Evolutionary conservation across 345 rosid genomes (phyloP), one percentile per base, ranked within the genome.

Genomic region (Salix caprea): DNA sequence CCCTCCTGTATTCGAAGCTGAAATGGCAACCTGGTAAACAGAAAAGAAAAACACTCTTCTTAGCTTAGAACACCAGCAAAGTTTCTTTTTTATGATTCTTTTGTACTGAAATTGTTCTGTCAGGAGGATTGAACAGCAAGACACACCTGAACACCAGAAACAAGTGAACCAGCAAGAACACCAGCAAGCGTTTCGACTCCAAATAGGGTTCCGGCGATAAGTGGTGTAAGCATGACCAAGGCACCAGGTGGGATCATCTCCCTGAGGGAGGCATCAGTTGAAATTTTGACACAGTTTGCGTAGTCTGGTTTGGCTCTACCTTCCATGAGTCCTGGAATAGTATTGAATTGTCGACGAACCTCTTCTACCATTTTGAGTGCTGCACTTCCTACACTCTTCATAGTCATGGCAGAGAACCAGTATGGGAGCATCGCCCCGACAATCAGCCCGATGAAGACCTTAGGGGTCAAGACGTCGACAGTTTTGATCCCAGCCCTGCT

Each of bases 211-310:
- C 96, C 89, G 4, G 83, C 89, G 3, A 87, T 77, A 0, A 91
- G 89, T 6, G 91, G 96, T 2, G 96, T 89, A 30, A 91, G 86
- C 85, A 91, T 82, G 37, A 91, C 96, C 48, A 91, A 79, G 23
- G 96, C 93, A 2, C 91, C 93, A 0, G 91, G 93, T 18, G 93
- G 93, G 80, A 91, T 88, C 96, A 89, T 91, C 79, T 91, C 91
- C 71, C 76, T 82, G 23, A 85, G 83, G 0, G 91, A 89, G 54
- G 93, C 91, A 52, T 91, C 91, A 0, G 96, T 91, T 13, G 96
- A 89, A 48, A 91, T 89, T 86, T 89, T 91, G 72, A 91, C 96
- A 68, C 96, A 91, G 44, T 76, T 87, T 37, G 96, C 88, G 40
- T 89, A 84, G 40, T 91, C 96, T 54, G 93, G 96, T 79, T 88